Percentiles rank a stretch among this genome's conserved stretches.
Conservation (phyloP, 2,329 filamentous ascomycete species). For the Calonectria leucothoes region DNA sequence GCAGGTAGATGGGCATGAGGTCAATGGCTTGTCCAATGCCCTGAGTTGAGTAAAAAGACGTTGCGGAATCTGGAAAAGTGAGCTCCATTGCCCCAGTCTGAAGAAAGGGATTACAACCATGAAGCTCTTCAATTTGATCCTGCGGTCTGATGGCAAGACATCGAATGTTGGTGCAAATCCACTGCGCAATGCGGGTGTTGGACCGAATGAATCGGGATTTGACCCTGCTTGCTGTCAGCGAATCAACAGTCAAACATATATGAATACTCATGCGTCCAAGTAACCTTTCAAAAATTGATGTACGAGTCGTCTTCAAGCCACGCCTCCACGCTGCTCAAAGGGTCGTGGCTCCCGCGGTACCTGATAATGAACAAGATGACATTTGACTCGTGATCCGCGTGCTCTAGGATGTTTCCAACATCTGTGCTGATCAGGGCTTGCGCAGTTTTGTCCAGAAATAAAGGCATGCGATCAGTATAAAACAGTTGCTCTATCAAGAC, state of each 20-base stretch:
- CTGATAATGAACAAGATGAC: constrained; percentile 22
- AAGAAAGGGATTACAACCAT: constrained; percentile 15
- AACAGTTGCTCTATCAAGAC: background rate
- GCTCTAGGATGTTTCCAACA: background rate
- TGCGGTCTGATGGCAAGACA: background rate
- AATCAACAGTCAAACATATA: background rate
- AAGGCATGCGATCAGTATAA: background rate
- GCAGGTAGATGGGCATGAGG: constrained; percentile 11
- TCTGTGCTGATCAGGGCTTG: background rate
- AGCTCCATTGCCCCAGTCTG: background rate
- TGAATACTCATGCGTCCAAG: background rate
- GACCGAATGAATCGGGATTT: background rate
- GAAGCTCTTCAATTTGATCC: background rate
- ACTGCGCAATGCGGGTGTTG: constrained; percentile 11
- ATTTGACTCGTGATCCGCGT: background rate
- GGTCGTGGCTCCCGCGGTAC: background rate
- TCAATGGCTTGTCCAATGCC: constrained; percentile 8
- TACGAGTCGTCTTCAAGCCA: background rate
- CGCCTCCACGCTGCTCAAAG: background rate
- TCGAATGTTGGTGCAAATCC: background rate
- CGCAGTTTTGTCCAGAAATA: background rate
- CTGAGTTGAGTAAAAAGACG: background rate
- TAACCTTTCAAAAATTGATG: background rate
- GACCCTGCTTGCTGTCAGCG: background rate
- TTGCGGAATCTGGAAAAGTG: background rate